Evolutionary conservation across 2,329 filamentous ascomycete species (phyloP), one percentile per base, ranked within the genome.

Genomic region (Colletotrichum sp.): DNA sequence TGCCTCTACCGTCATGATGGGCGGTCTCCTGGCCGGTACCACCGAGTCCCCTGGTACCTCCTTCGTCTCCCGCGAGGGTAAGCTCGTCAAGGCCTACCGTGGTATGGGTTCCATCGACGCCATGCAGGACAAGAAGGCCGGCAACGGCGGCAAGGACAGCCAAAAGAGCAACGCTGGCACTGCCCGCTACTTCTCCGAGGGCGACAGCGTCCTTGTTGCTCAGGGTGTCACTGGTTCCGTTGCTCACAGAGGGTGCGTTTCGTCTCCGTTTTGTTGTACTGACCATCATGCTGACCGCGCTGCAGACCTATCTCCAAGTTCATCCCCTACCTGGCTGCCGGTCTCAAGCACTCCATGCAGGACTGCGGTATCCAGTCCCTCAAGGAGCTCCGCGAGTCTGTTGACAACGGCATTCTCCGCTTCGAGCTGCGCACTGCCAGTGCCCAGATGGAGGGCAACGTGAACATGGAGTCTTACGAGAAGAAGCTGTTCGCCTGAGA

Each of bases 101-200:
- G 97, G 97, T 77, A 99, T 99, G 97, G 97, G 97, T 80, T 96
- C 94, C 87, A 99, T 99, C 84, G 97, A 98, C 82, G 97, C 97
- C 80, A 99, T 99, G 97, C 96, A 99, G 88, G 96, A 99, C 88
- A 98, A 97, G 92, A 98, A 98, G 90, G 96, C 96, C 13, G 95
- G 95, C 71, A 90, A 86, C 76, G 94, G 93, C 79, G 88, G 89
- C 82, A 94, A 92, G 85, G 92, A 96, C 83, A 92, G 89, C 86
- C 93, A 94, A 85, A 92, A 93, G 87, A 93, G 93, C 86, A 99
- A 99, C 84, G 97, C 97, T 72, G 97, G 97, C 83, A 99, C 98
- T 78, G 97, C 97, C 60, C 94, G 97, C 78, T 99, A 99, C 90
- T 99, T 99, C 89, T 98, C 96, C 59, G 97, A 99, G 87, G 96